Conservation (phyloP, 2,329 filamentous ascomycete genomes). For the Salinomyces thailandicus region DNA sequence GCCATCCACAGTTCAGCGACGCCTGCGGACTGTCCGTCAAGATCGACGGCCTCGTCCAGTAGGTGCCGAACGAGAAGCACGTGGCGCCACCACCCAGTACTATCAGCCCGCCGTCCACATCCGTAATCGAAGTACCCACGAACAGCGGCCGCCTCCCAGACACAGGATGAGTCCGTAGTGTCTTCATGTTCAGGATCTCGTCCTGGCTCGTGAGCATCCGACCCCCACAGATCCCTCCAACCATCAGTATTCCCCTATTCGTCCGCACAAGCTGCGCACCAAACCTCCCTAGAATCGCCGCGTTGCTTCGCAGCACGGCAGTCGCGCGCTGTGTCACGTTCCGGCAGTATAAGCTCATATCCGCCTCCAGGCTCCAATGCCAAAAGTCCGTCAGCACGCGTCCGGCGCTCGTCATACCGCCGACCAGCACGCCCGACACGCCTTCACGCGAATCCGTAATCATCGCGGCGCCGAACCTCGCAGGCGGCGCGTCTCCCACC, state of each 20-base stretch:
- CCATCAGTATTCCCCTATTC: constrained; percentile 37
- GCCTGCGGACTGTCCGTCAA: constrained; percentile 17
- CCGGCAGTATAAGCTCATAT: constrained; percentile 29
- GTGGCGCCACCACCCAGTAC: constrained; percentile 72
- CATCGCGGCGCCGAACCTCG: constrained; percentile 49
- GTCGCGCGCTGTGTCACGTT: constrained; percentile 17
- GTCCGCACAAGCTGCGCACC: constrained; percentile 43
- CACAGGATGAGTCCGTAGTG: constrained; percentile 20
- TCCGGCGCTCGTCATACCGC: constrained; percentile 59
- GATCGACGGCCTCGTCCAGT: constrained; percentile 57
- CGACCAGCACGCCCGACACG: constrained; percentile 53
- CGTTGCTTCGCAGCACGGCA: constrained; percentile 17
- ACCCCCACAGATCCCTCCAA: constrained; percentile 42
- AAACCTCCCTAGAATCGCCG: constrained; percentile 32
- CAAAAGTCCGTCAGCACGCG: constrained; percentile 53
- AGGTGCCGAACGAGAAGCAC: constrained; percentile 84
- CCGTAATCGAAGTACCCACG: constrained; percentile 53
- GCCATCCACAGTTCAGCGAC: constrained; percentile 17
- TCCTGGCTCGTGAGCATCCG: constrained; percentile 36
- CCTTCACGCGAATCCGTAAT: constrained; percentile 30
- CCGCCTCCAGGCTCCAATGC: constrained; percentile 44
- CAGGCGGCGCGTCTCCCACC: constrained; percentile 28
- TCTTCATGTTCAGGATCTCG: constrained; percentile 42
- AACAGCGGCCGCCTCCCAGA: constrained; percentile 52
- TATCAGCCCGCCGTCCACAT: constrained; percentile 42